phyloP scores from a whole-genome alignment of 2,329 filamentous ascomycete genomes.

The Fusarium sp. region DNA sequence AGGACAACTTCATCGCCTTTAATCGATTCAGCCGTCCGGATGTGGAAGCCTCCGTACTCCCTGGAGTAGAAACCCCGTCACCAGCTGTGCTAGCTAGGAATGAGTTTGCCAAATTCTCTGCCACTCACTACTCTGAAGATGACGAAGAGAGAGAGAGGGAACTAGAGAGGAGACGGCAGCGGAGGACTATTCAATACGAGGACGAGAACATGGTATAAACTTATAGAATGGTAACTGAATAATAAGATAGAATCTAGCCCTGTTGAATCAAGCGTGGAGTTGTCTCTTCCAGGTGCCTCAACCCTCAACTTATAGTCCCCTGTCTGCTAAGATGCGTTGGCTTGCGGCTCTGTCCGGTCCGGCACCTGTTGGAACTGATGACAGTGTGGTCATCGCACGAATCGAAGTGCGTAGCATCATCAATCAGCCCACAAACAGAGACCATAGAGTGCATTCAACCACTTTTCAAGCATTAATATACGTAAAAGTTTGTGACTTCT shows the following conservation, averaged over 20 bases:
- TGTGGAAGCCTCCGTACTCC: neutral
- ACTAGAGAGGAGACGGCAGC: conserved; percentile 13
- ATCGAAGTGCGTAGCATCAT: too few relatives aligned
- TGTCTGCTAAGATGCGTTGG: too few relatives aligned
- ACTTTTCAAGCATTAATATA: conserved; percentile 8
- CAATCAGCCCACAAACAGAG: too few relatives aligned
- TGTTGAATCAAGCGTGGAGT: too few relatives aligned
- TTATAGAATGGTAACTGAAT: neutral
- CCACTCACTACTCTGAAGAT: conserved; percentile 3
- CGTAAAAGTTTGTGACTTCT: conserved; percentile 27
- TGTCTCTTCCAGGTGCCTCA: too few relatives aligned
- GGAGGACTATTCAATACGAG: conserved; percentile 17
- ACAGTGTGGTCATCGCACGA: too few relatives aligned
- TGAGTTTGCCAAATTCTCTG: conserved; percentile 34
- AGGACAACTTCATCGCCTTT: conserved; percentile 57
- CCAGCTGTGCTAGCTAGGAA: conserved; percentile 8
- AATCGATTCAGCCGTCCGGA: conserved; percentile 60
- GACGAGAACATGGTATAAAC: conserved; percentile 7
- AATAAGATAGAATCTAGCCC: neutral
- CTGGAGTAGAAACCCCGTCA: conserved; percentile 2
- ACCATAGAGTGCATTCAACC: too few relatives aligned
- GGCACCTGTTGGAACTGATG: too few relatives aligned
- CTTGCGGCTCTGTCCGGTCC: too few relatives aligned
- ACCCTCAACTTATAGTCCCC: too few relatives aligned
- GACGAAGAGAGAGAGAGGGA: conserved; percentile 12